Percentiles rank a stretch among this genome's conserved stretches.
Evolutionary conservation across 2,329 filamentous ascomycete species (phyloP).

Genomic region (Davidsoniella neocaledoniae): DNA sequence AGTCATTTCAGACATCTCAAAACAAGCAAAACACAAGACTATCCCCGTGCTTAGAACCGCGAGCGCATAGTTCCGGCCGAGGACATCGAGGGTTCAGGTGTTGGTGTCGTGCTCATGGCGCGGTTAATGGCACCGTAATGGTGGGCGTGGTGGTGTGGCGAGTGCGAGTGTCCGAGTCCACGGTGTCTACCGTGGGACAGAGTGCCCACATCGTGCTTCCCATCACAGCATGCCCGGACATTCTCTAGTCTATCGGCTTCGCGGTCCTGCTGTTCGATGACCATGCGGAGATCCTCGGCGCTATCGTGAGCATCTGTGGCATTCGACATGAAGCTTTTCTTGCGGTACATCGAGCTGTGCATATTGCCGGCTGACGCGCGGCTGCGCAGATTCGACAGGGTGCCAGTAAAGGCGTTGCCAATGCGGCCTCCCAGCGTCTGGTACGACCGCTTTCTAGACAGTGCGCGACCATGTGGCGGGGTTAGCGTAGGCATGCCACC

Average conservation of each 20-base stretch:
- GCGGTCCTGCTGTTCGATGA: conserved; percentile 62
- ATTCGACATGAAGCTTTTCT: conserved; percentile 10
- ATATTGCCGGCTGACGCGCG: conserved; percentile 21
- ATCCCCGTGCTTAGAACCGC: neutral
- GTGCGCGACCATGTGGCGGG: conserved; percentile 10
- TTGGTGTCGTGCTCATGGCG: conserved; percentile 1
- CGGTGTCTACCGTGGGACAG: conserved; percentile 18
- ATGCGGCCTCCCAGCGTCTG: conserved; percentile 40
- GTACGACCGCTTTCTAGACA: conserved; percentile 18
- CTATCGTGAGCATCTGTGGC: conserved; percentile 47
- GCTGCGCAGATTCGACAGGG: conserved; percentile 36
- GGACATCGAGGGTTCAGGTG: neutral
- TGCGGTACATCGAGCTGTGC: conserved; percentile 6
- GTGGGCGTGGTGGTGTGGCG: neutral
- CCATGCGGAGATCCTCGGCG: conserved; percentile 64
- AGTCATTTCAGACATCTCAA: no score
- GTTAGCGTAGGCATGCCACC: conserved; percentile 13
- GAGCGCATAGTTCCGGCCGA: conserved; percentile 1
- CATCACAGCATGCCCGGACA: conserved; percentile 92
- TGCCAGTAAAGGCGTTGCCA: conserved; percentile 34
- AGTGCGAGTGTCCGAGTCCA: conserved; percentile 1
- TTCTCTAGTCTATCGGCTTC: conserved; percentile 77
- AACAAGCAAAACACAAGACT: no score
- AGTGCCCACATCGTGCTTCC: conserved; percentile 64
- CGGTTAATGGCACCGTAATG: neutral